Evolutionary conservation across 371 early-diverging fungal genomes (phyloP).

Genomic region (Choanephora cucurbitarum): DNA sequence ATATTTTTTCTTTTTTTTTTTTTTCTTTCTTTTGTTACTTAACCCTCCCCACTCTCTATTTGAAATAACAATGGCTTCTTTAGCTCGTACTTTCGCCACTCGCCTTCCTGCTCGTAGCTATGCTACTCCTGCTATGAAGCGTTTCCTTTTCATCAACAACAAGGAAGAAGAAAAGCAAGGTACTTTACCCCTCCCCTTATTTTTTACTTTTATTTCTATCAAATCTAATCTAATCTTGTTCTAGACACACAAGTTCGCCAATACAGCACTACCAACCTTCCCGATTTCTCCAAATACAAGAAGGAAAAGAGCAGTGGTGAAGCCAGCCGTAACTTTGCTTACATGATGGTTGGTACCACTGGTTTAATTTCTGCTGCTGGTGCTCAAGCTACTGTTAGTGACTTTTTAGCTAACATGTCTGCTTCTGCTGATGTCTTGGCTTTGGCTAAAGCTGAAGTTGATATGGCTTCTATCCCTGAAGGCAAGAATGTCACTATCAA

Average conservation of each 20-base stretch:
- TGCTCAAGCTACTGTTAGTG: conserved; percentile 91
- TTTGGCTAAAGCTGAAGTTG: conserved; percentile 96
- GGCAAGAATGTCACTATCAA: conserved; percentile 97
- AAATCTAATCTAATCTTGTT: conserved; percentile 34
- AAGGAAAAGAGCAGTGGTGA: conserved; percentile 62
- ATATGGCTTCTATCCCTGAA: conserved; percentile 88
- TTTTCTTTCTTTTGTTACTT: conserved; percentile 2
- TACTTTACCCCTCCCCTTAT: conserved; percentile 4
- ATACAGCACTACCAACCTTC: conserved; percentile 64
- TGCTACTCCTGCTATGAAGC: conserved; percentile 40
- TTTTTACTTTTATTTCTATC: conserved; percentile 11
- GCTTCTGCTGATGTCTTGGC: conserved; percentile 98
- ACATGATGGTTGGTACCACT: conserved; percentile 94
- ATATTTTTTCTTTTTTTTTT: neutral
- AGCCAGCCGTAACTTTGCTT: conserved; percentile 81
- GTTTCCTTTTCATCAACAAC: conserved; percentile 28
- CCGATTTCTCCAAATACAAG: conserved; percentile 68
- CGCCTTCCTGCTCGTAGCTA: conserved; percentile 48
- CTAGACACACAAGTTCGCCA: conserved; percentile 54
- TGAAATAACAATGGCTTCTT: conserved; percentile 45
- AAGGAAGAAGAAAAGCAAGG: conserved; percentile 1
- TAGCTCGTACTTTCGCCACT: conserved; percentile 48
- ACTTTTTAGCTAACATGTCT: conserved; percentile 88
- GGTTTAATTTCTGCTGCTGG: conserved; percentile 84
- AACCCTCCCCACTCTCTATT: conserved; percentile 16